Conservation (phyloP, 2,329 filamentous ascomycete genomes). For the Akanthomyces lecanii region DNA sequence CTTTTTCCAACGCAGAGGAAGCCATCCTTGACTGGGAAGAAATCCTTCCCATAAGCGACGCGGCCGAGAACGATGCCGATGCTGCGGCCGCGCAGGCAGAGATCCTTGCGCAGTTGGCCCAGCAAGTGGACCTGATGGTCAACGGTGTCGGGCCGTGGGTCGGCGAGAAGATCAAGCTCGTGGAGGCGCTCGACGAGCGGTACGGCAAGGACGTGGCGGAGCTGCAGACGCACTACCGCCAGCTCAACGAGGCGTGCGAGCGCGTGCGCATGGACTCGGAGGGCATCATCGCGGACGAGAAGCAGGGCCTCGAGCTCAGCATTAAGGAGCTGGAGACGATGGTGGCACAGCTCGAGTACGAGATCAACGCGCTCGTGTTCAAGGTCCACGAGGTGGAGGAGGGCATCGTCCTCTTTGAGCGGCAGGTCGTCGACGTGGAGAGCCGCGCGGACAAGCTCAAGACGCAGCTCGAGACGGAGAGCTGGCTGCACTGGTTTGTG, state of each 20-base stretch:
- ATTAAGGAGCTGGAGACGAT: constrained; percentile 76
- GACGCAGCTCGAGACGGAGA: constrained; percentile 57
- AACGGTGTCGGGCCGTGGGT: constrained; percentile 59
- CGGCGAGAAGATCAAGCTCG: constrained; percentile 47
- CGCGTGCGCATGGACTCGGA: constrained; percentile 62
- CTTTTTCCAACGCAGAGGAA: constrained; percentile 71
- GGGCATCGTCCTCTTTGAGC: constrained; percentile 73
- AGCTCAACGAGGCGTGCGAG: constrained; percentile 66
- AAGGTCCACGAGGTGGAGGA: constrained; percentile 86
- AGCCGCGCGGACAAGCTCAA: constrained; percentile 59
- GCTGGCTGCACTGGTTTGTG: constrained; percentile 61
- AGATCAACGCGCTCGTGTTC: constrained; percentile 72
- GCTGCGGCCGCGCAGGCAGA: constrained; percentile 40
- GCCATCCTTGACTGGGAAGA: constrained; percentile 66
- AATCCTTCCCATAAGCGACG: constrained; percentile 40
- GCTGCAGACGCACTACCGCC: constrained; percentile 63
- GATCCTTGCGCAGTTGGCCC: constrained; percentile 53
- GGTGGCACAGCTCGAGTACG: constrained; percentile 85
- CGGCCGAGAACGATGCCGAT: constrained; percentile 22
- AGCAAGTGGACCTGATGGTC: constrained; percentile 48
- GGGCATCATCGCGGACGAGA: constrained; percentile 66
- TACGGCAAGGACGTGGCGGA: constrained; percentile 61
- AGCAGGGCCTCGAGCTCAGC: constrained; percentile 62
- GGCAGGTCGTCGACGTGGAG: constrained; percentile 70
- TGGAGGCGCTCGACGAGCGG: constrained; percentile 57